phyloP scores from a whole-genome alignment of 768 basidiomycete species.

The Lyophyllum atratum region DNA sequence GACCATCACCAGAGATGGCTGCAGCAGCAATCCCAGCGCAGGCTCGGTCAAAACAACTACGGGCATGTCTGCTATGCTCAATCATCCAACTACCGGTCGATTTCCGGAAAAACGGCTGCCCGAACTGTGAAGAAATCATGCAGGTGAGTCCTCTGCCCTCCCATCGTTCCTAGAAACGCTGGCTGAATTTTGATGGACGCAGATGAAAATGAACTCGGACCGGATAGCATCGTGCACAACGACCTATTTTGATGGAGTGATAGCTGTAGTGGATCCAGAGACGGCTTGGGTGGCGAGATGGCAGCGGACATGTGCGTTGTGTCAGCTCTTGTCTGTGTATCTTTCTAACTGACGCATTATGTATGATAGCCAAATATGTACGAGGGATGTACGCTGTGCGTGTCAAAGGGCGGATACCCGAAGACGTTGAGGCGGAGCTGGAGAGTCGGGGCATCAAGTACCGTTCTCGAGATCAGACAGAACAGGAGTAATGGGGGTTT shows the following conservation, averaged over 20 bases:
- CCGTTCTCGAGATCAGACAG: conserved; percentile 80
- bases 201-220: conserved; percentile 91
- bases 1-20: conserved; percentile 7
- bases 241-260: conserved; percentile 89
- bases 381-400: conserved; percentile 93
- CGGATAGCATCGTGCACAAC: conserved; percentile 87
- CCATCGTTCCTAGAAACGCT: not conserved
- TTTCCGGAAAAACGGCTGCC: conserved; percentile 86
- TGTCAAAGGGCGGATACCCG: conserved; percentile 82
- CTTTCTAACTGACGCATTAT: conserved; percentile 2
- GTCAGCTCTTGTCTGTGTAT: not conserved
- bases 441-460: conserved; percentile 79
- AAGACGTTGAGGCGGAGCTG: conserved; percentile 82
- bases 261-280: conserved; percentile 84
- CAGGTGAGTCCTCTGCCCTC: conserved; percentile 54
- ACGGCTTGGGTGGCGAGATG: conserved; percentile 95
- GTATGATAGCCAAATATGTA: conserved; percentile 75
- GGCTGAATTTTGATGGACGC: not conserved
- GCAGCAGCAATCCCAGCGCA: conserved; percentile 50
- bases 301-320: conserved; percentile 86
- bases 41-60: conserved; percentile 70
- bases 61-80: conserved; percentile 94
- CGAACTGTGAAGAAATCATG: conserved; percentile 95
- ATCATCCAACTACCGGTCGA: conserved; percentile 83
- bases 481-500: conserved; percentile 51